Evolutionary conservation across 257 asterid genomes (phyloP).

Genomic region (Nicotiana sylvestris): DNA sequence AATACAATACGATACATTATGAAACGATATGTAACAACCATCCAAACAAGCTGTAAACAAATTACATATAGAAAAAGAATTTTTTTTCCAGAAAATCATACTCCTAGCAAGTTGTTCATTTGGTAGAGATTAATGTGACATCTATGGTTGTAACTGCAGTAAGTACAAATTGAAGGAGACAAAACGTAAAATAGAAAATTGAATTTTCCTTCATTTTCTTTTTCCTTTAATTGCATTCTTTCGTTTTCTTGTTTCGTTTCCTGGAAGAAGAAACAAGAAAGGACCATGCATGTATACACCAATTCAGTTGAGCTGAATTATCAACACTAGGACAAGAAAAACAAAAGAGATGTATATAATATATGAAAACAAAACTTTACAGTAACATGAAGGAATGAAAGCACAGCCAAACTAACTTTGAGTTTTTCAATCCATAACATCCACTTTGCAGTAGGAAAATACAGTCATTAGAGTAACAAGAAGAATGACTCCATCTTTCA

Average conservation of each 20-base stretch:
- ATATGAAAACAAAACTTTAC: not conserved
- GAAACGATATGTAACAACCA: too few relatives aligned
- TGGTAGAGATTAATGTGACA: too few relatives aligned
- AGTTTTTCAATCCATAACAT: not conserved
- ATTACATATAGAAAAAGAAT: too few relatives aligned
- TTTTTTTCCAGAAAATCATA: too few relatives aligned
- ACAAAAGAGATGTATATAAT: too few relatives aligned
- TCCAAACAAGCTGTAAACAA: too few relatives aligned
- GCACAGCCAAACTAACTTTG: not conserved
- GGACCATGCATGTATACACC: not conserved
- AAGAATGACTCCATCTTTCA: slow-evolving; percentile 98
- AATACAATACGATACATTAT: too few relatives aligned
- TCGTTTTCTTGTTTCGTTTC: too few relatives aligned
- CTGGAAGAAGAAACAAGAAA: not conserved
- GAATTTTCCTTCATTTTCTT: not conserved
- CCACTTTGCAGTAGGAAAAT: not conserved
- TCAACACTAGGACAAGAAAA: not conserved
- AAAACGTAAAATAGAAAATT: not conserved
- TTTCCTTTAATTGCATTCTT: too few relatives aligned
- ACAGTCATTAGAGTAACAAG: slow-evolving; percentile 62
- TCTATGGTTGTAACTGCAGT: too few relatives aligned
- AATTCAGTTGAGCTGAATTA: not conserved
- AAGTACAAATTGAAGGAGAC: not conserved
- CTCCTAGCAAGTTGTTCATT: too few relatives aligned
- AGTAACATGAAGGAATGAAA: not conserved